Percentiles rank a stretch among this genome's conserved stretches.
Evolutionary conservation across 1,284 basidiomycete species (phyloP).

Genomic region (Golubevia pallescens): DNA sequence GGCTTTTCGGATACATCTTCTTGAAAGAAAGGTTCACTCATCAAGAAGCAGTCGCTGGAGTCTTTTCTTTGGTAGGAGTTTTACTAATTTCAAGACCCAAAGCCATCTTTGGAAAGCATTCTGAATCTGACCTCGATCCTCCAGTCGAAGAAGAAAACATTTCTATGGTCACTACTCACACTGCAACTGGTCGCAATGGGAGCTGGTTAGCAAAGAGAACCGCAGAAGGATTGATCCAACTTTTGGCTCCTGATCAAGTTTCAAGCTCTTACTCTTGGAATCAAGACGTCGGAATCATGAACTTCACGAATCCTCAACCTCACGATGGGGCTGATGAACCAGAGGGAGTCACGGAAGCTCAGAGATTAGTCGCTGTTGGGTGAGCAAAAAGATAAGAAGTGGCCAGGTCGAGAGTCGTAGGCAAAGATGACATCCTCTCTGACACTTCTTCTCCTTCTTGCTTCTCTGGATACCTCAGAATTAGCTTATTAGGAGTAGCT

Average conservation of each 20-base stretch:
- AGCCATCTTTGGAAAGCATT: slow-evolving; percentile 28
- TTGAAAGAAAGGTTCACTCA: slow-evolving; percentile 73
- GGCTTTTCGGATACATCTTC: slow-evolving; percentile 74
- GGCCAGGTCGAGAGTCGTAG: too few species aligned
- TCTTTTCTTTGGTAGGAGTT: slow-evolving; percentile 72
- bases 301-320: background rate
- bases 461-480: slow-evolving; percentile 57
- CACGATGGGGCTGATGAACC: background rate
- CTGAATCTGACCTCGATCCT: background rate
- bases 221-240: background rate
- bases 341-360: slow-evolving; percentile 58
- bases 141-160: background rate
- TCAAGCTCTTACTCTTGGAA: background rate
- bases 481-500: slow-evolving; percentile 71
- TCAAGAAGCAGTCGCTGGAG: slow-evolving; percentile 73
- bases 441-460: too few species aligned
- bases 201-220: background rate
- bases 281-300: background rate
- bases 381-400: slow-evolving; percentile 27
- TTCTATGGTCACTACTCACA: background rate
- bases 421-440: too few species aligned
- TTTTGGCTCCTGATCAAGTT: background rate
- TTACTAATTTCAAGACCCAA: slow-evolving; percentile 68
- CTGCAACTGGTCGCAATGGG: too few species aligned
- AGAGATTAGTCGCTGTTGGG: slow-evolving; percentile 70